Evolutionary conservation across 208 protist genomes (phyloP).

Genomic region (Zelonia costaricensis): DNA sequence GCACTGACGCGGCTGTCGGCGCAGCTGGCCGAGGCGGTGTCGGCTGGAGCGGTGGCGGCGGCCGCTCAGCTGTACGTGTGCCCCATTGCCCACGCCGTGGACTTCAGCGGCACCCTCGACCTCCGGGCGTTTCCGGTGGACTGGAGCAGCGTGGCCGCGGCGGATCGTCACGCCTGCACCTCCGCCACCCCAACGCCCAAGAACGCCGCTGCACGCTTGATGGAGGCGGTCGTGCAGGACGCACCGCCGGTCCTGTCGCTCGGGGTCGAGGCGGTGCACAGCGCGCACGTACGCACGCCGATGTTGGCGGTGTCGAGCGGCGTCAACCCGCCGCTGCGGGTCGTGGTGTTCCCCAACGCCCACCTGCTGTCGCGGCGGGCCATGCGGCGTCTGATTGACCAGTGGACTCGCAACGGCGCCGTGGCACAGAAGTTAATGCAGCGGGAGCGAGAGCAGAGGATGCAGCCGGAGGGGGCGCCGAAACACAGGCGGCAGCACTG

Average conservation of each 20-base stretch:
- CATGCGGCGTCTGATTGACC: slow-evolving; percentile 58
- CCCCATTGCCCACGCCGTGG: slow-evolving; percentile 54
- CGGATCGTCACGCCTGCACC: not conserved
- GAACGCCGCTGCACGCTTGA: not conserved
- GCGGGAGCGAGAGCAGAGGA: not conserved
- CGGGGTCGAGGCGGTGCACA: slow-evolving; percentile 4
- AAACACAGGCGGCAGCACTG: not conserved
- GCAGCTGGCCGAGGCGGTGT: slow-evolving; percentile 8
- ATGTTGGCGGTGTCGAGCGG: not conserved
- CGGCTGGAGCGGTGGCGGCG: not conserved
- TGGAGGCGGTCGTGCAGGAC: not conserved
- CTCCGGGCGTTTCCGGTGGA: slow-evolving; percentile 35
- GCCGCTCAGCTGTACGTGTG: slow-evolving; percentile 40
- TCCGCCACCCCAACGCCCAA: not conserved
- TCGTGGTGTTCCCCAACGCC: slow-evolving; percentile 61
- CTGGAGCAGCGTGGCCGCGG: not conserved
- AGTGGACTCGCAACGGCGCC: slow-evolving; percentile 74
- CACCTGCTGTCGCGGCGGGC: slow-evolving; percentile 63
- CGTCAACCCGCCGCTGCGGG: not conserved
- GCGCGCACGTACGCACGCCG: not conserved
- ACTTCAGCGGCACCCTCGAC: slow-evolving; percentile 54
- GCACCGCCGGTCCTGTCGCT: slow-evolving; percentile 30
- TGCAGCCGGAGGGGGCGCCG: not conserved
- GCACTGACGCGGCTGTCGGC: slow-evolving; percentile 7
- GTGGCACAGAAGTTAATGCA: slow-evolving; percentile 7